Percentiles rank a stretch among this genome's conserved stretches.
phyloP scores from a whole-genome alignment of 1,139 yeast species.

The Magnusiomyces starmeri region DNA sequence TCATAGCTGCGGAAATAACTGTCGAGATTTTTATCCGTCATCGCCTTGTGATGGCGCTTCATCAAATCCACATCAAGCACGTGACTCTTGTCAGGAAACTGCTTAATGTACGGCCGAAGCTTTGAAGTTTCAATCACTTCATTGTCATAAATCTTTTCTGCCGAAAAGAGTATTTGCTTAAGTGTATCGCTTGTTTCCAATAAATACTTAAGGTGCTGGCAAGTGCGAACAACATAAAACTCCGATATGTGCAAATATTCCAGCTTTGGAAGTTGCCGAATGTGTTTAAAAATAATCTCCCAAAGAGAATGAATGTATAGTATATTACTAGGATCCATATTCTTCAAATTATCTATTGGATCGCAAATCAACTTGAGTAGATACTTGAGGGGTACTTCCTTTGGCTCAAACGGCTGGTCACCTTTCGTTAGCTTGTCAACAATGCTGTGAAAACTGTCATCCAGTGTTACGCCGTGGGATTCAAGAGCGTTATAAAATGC shows the following conservation, averaged over 20 bases:
- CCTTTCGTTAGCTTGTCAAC: too few relatives aligned
- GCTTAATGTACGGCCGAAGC: background rate
- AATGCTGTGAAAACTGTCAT: too few relatives aligned
- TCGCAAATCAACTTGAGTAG: background rate
- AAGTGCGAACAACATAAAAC: background rate
- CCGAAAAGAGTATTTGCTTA: background rate
- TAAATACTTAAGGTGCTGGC: background rate
- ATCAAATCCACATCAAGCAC: background rate
- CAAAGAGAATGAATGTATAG: background rate
- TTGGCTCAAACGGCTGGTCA: background rate
- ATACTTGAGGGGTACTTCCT: background rate
- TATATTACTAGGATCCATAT: background rate
- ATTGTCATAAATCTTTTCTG: background rate
- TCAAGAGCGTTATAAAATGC: background rate
- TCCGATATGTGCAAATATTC: slow-evolving; percentile 1
- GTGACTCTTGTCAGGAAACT: background rate
- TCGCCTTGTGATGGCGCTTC: too few relatives aligned
- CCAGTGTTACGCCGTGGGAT: too few relatives aligned
- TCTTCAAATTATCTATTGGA: background rate
- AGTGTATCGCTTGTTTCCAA: background rate
- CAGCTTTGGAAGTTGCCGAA: background rate
- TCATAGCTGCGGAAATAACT: too few relatives aligned
- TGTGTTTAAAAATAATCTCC: background rate
- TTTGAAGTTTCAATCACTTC: background rate
- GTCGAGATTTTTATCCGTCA: too few relatives aligned